A percentile compares a stretch with the other conserved stretches of the same genome.
Conservation (phyloP, 768 basidiomycete species). For the Dioszegia aurantiaca region DNA sequence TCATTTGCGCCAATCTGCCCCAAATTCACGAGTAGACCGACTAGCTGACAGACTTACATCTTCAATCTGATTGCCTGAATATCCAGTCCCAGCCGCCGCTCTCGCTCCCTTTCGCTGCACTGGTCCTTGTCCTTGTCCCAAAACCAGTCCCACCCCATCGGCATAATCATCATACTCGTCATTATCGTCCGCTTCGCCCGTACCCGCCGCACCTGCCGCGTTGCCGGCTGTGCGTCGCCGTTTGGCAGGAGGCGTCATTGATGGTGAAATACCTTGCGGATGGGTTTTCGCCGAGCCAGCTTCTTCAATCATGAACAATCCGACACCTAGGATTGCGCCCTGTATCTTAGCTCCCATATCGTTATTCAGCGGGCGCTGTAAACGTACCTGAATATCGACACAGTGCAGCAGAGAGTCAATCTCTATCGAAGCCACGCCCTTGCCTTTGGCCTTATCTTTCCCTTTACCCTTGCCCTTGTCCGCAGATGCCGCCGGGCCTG, state of each 20-base stretch:
- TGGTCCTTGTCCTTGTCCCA: constrained; percentile 47
- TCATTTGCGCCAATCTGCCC: too few relatives aligned
- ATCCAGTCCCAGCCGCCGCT: constrained; percentile 64
- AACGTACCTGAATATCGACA: constrained; percentile 61
- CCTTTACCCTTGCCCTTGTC: constrained; percentile 4
- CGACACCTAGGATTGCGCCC: constrained; percentile 86
- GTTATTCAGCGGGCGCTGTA: neutral
- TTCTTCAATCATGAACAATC: constrained; percentile 78
- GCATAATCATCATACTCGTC: constrained; percentile 16
- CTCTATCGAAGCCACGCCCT: constrained; percentile 44
- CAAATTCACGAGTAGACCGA: too few relatives aligned
- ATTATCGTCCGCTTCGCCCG: neutral
- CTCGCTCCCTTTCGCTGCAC: too few relatives aligned
- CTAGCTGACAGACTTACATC: constrained; percentile 67
- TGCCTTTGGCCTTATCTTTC: constrained; percentile 46
- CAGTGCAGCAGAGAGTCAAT: constrained; percentile 77
- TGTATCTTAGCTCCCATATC: constrained; percentile 53
- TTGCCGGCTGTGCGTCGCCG: constrained; percentile 31
- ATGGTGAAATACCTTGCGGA: neutral
- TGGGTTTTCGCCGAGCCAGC: neutral
- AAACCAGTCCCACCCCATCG: neutral
- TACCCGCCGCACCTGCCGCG: neutral
- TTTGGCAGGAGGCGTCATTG: constrained; percentile 16
- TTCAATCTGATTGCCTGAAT: constrained; percentile 77
- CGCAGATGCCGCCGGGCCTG: constrained; percentile 34